A percentile compares a stretch with the other conserved stretches of the same genome.
Conservation (phyloP, 1,284 basidiomycete species). For the Melampsora abietis-canadensis region DNA sequence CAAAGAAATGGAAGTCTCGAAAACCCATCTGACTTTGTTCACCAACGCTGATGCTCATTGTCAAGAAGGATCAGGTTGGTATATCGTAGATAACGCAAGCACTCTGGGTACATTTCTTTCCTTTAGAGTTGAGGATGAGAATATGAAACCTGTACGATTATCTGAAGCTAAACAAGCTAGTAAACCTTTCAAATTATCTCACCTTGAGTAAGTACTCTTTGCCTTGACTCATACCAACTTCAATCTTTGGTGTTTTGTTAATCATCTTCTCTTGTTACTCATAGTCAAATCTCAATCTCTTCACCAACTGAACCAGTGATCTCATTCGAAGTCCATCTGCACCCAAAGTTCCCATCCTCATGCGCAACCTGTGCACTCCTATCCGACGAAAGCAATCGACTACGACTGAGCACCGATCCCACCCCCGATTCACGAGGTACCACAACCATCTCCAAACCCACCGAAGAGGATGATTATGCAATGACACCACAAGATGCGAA, state of each 20-base stretch:
- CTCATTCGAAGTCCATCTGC: constrained; percentile 18
- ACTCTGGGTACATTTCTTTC: constrained; percentile 35
- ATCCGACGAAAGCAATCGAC: constrained; percentile 32
- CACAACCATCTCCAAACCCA: not conserved
- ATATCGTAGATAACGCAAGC: constrained; percentile 32
- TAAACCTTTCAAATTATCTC: constrained; percentile 17
- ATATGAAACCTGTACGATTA: not conserved
- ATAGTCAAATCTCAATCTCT: not conserved
- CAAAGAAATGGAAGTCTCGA: constrained; percentile 38
- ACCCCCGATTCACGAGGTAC: not conserved
- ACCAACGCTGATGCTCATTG: not conserved
- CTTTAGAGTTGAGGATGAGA: not conserved
- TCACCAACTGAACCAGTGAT: constrained; percentile 17
- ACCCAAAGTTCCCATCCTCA: constrained; percentile 16
- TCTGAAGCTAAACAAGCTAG: constrained; percentile 26
- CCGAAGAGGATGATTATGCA: constrained; percentile 22
- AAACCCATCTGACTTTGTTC: constrained; percentile 33
- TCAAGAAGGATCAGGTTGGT: constrained; percentile 14
- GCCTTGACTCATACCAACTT: not conserved
- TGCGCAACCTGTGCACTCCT: constrained; percentile 19
- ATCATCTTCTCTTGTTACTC: not conserved
- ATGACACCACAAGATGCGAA: constrained; percentile 28
- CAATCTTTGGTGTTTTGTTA: not conserved
- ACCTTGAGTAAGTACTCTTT: constrained; percentile 20
- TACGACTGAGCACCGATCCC: not conserved